Base-by-base conservation (phyloP, 352 stramenopile genomes). In the Phytophthora constricta region DNA sequence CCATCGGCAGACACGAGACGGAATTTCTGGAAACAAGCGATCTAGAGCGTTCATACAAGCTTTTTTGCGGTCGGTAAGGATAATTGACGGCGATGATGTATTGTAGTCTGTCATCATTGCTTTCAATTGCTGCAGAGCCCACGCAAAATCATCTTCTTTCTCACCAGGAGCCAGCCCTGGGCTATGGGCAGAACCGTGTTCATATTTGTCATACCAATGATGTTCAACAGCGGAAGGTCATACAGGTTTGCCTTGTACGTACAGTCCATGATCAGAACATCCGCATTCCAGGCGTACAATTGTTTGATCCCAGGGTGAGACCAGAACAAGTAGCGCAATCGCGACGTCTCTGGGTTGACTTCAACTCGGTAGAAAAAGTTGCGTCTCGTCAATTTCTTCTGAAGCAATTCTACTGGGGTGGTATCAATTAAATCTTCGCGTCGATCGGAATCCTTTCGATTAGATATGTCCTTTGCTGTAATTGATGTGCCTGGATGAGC, bases 41-140 rank as follows among this genome's bases (percentile, higher is more conserved):
- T 64, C 39, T 1, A 70, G 11, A 13, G 54, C 55, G 34, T 70
- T 61, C 48, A 70, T 53, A 25, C 47, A 70, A 3, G 53, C 54
- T 5, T 37, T 33, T 26, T 64, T 37, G 2, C 62, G 39, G 37
- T 70, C 54, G n/a, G 48, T 61, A 3, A 64, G 8, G 28, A 64
- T 47, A 3, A 63, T 19, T 1, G 33, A 43, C 1, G 62, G 53
- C 10, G 1, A 41, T 4, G 26, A 0, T 17, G 62, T 42, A n/a
- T 39, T 17, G 23, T 54, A 48, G 7, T 4, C 3, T 14, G 14
- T 7, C 51, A 62, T 41, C 13, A 62, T 20, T 1, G 20, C 33
- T 7, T 47, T 3, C 7, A 68, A 7, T 37, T 19, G 16, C 22
- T 47, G 20, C 3, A 62, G 33, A n/a, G 55, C 55, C 55, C 43